Base-by-base conservation (phyloP, 2,329 filamentous ascomycete genomes). In the Nemania diffusa region DNA sequence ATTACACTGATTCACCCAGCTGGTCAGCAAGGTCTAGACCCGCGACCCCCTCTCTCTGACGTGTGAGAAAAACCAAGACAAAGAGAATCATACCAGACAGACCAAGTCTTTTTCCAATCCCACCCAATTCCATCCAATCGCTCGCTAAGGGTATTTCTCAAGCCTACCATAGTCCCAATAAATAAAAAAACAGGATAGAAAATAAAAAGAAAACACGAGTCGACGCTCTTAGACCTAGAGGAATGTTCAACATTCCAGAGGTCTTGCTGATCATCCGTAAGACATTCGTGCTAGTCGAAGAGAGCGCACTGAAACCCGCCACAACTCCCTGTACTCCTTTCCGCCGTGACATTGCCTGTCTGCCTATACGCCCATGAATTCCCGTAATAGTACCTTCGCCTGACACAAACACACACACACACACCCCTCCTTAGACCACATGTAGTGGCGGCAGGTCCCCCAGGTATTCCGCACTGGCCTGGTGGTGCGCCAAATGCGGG, bases 391-490 rank as follows among this genome's bases (percentile, higher is more conserved):
- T 56, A 8, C 7, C 46, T 32, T 40, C 32, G 15, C 46, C 27
- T 32, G 17, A 15, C n/a, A n/a, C n/a, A 34, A 7, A 7, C 32
- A 34, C 32, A 7, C 8, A 34, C 13, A 3, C 37, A 4, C 37
- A 2, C 22, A 46, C n/a, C 5, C 17, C 5, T 7, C 32, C 3
- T 26, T 69, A 69, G 6, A 51, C 44, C 15, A 60, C 17, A 37
- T 60, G 61, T 22, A 58, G 24, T 40, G 57, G 37, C 32, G 52
- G 52, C 58, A 48, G 56, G 29, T 62, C 64, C 11, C 53, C 42
- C 29, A 69, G 51, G 24, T 51, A 34, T 55, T 69, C 68, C 32
- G 67, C 56, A 37, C 68, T 69, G 15, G 56, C 62, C 13, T 69
- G 65, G 50, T 68, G 65, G 42, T 61, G 64, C 34, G 61, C 61